Base-by-base conservation (phyloP, 768 basidiomycete genomes). In the Phallus indusiatus region DNA sequence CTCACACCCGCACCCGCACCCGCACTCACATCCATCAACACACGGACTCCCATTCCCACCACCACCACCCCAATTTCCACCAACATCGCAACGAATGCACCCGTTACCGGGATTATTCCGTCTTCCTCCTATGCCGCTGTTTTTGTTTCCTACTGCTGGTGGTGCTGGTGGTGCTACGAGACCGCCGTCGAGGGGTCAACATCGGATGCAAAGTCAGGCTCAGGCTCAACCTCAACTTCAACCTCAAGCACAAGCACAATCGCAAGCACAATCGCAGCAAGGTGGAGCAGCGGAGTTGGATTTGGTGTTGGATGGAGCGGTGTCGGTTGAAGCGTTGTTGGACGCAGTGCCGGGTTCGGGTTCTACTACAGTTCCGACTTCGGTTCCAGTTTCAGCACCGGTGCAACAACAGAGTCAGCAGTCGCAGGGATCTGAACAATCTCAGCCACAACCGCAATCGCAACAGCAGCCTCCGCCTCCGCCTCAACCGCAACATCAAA, bases 401-500 rank as follows among this genome's bases (percentile, higher is more conserved):
- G n/a, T 48, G 47, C 47, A n/a, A 48, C 47, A n/a, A 48, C 47
- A n/a, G 47, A 48, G 4, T n/a, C n/a, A 48, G 8, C 47, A 2
- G 21, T 21, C 47, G 2, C 47, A 51, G 18, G 9, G n/a, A 50
- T 12, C 18, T 50, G 18, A n/a, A 18, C 53, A 54, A 22, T 34
- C 21, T 9, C 54, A 11, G 16, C 33, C 16, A 36, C 54, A 11
- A n/a, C 54, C 3, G 14, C 54, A 16, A n/a, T 24, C 36, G 28
- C 24, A 50, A 51, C 50, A 51, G 50, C 55, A 46, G 20, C 14
- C 20, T 17, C 37, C 8, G 14, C 55, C 55, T 58, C 70, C 24
- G 63, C 62, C 49, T 28, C 62, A 51, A 21, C 55, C 33, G 17
- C 49, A 20, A 51, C 50, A 51, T 4, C 20, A 4, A 34, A 4